Base-by-base conservation (phyloP, 768 basidiomycete genomes). In the Collybia nuda region DNA sequence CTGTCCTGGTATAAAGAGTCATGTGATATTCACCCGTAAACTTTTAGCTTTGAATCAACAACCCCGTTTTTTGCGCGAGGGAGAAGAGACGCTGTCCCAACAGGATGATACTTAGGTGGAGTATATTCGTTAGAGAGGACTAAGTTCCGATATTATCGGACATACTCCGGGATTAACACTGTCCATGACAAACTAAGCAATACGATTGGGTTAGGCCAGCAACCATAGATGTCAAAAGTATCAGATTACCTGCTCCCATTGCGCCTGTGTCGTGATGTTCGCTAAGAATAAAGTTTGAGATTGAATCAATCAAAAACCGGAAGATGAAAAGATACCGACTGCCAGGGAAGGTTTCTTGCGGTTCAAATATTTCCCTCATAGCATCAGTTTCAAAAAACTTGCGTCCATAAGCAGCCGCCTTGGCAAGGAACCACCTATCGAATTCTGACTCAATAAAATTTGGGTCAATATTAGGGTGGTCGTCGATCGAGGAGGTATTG, bases 81-180 rank as follows among this genome's bases (percentile, higher is more conserved):
- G 36, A 77, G 59, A 63, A 78, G 70, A 6, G 71, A 69, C 47
- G 69, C 69, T 1, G 73, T 64, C 17, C 70, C 70, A 22, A 68
- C 59, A n/a, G 73, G 58, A 32, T 68, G 66, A 43, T 67, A 68
- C 62, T 26, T 67, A 39, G 14, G 5, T 32, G 12, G 9, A 11
- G 7, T 32, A 32, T 2, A 3, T 32, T 32, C 14, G 32, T 32
- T 32, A 32, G 9, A 32, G 32, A 32, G 14, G 9, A 14, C 9
- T 32, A 32, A 11, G 9, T 32, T 11, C 38, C 5, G 21, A 9
- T 24, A 6, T 7, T 14, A 26, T 7, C 24, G 40, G 18, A 56
- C 62, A 22, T 58, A 66, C 63, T 11, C 63, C 66, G 24, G 55
- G 24, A 48, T 63, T 62, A 2, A 67, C 48, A 17, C 48, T 60